phyloP scores from a whole-genome alignment of 192 early-diverging fungal species.

The Podochytrium sp. region DNA sequence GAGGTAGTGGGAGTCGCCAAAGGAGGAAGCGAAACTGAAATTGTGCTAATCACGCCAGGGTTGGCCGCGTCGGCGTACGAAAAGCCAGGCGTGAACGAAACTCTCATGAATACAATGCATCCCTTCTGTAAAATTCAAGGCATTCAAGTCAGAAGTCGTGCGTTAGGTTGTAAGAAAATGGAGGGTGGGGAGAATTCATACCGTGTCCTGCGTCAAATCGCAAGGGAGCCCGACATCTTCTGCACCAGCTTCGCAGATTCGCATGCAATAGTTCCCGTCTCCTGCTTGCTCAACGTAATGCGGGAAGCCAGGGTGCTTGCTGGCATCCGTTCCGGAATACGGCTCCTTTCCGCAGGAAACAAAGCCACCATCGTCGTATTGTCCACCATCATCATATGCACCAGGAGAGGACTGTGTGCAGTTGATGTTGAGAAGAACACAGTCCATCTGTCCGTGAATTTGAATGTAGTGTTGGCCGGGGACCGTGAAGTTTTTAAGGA shows the following conservation, averaged over 20 bases:
- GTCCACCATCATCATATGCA: conserved; percentile 42
- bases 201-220: conserved; percentile 39
- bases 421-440: conserved; percentile 27
- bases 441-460: conserved; percentile 34
- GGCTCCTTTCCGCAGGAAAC: conserved; percentile 41
- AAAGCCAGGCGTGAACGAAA: neutral
- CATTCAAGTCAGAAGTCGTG: neutral
- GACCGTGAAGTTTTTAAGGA: neutral
- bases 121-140: too few species aligned
- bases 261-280: conserved; percentile 38
- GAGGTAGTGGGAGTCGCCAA: too few species aligned
- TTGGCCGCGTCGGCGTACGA: neutral
- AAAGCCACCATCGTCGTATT: conserved; percentile 32
- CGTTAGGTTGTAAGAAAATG: neutral
- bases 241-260: conserved; percentile 34
- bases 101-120: neutral
- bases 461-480: conserved; percentile 24
- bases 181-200: conserved; percentile 14
- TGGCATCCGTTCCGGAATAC: conserved; percentile 40
- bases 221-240: conserved; percentile 24
- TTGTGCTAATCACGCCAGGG: too few species aligned
- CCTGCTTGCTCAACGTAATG: conserved; percentile 40
- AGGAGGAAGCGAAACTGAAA: too few species aligned
- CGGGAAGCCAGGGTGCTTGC: conserved; percentile 1
- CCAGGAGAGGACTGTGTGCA: conserved; percentile 27